Evolutionary conservation across 2,329 filamentous ascomycete genomes (phyloP), one percentile per base, ranked within the genome.

Genomic region (Claviceps spartinae): DNA sequence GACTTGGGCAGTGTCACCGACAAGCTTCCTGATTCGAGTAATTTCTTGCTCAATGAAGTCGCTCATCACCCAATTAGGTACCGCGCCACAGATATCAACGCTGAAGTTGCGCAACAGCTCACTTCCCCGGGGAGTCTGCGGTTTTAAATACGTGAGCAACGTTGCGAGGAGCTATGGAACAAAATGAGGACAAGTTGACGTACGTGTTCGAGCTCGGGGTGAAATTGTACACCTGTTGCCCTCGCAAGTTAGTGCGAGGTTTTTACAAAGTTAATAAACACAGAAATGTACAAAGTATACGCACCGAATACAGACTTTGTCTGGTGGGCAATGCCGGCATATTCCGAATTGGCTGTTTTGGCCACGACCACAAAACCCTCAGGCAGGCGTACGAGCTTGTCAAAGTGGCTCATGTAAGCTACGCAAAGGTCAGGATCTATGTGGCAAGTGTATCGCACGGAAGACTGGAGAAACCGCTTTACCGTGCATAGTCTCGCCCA

Each of bases 381-480:
- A 8, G 90, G 90, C 41, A 95, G 73, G 52, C 77, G 72, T 41
- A 76, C 77, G 11, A 97, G 78, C 74, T 95, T 95, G 70, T 96
- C 89, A 54, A 82, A 83, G 66, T 97, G 91, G 58, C 80, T 86
- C 90, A 96, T 96, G 77, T 80, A 91, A 14, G 87, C 73, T 62
- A 48, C 41, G 22, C 6, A 14, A 44, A 40, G 5, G 43, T 30
- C 42, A 54, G 51, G 43, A 54, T n/a, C 26, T 40, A 30, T 36
- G 18, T 36, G 1, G 42, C 16, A 22, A 49, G 6, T 47, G 34
- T 14, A 2, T 22, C 40, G n/a, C 7, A 36, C 26, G 22, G 7
- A 18, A 41, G 14, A 9, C 6, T 13, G n/a, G 16, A 16, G 9
- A 14, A 7, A 18, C 4, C 4, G 36, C 55, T 54, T 43, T 36